Evolutionary conservation across 257 asterid species (phyloP), one percentile per base, ranked within the genome.

Genomic region (Solanum microdontum): DNA sequence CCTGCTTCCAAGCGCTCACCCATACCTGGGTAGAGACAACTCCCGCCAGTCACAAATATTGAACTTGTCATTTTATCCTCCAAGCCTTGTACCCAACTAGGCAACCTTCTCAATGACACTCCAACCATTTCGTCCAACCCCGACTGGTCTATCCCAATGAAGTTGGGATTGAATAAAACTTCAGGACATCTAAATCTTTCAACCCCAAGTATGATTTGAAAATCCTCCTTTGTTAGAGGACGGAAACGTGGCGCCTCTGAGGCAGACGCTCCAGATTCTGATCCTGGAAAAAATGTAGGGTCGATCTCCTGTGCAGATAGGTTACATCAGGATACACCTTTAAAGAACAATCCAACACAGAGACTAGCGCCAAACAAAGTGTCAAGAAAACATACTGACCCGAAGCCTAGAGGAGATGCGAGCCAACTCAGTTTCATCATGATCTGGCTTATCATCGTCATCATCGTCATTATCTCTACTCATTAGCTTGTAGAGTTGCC

Each of bases 401-500:
- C 88, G 99, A 86, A 97, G 98, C 91, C 98, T 94, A 83, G 98
- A 92, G 79, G 99, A 88, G 90, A 97, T 83, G 66, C 97, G 98
- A 83, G 96, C 90, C 88, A 97, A 91, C 92, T 97, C 99, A 8
- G 93, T 88, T 93, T 97, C 99, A 24, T 97, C 98, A 62, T 90
- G 91, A 89, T 92, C 98, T 43, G 92, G 96, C 87, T 91, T 88
- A 77, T 91, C 92, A 30, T 91, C 91, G 8, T 95, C 99, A 10
- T 94, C 99, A 7, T 96, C 99, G 14, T 97, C 98, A 82, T 95
- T 95, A 90, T 93, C 99, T 90, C 89, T 90, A 88, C 99, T 94
- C 99, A 96, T 97, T 76, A 93, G 93, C 93, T 97, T 97, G 95
- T 97, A 97, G 55, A 97, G 98, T 90, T 95, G 98, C 99, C 99